A percentile compares a stretch with the other conserved stretches of the same genome.
Conservation (phyloP, 805 yeast species). For the Vanderwaltozyma tropicalis region DNA sequence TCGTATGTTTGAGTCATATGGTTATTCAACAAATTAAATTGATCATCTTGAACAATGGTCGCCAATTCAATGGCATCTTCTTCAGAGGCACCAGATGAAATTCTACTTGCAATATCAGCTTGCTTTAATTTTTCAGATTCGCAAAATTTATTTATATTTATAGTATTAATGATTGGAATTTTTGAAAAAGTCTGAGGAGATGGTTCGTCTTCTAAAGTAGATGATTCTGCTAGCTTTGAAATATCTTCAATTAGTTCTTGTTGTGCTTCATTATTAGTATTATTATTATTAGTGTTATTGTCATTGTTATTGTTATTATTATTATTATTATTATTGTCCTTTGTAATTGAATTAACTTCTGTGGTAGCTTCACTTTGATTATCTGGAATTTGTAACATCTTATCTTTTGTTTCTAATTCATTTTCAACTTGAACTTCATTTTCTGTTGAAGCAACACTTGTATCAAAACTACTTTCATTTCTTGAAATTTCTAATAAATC, state of each 20-base stretch:
- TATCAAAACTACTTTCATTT: not conserved
- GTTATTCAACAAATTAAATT: not conserved
- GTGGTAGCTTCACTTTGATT: not conserved
- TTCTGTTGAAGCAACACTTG: too few species aligned
- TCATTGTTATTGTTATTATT: not conserved
- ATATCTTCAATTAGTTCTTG: too few species aligned
- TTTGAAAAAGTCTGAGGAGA: too few species aligned
- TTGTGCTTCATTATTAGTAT: too few species aligned
- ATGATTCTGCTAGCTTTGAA: too few species aligned
- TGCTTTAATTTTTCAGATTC: not conserved
- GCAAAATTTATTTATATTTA: not conserved
- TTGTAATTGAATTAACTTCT: not conserved
- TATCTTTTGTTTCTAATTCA: not conserved
- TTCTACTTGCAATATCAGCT: not conserved
- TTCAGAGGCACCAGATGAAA: not conserved
- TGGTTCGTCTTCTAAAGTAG: too few species aligned
- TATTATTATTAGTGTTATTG: not conserved
- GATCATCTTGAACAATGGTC: not conserved
- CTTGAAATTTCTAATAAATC: not conserved
- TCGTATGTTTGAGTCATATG: not conserved
- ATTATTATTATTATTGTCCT: not conserved
- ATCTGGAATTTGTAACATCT: too few species aligned
- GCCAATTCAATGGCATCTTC: not conserved
- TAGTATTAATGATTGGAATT: slow-evolving; percentile 1
- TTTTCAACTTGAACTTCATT: not conserved